A percentile compares a stretch with the other conserved stretches of the same genome.
Evolutionary conservation across 768 basidiomycete genomes (phyloP).

Genomic region (Cyathus striatus): DNA sequence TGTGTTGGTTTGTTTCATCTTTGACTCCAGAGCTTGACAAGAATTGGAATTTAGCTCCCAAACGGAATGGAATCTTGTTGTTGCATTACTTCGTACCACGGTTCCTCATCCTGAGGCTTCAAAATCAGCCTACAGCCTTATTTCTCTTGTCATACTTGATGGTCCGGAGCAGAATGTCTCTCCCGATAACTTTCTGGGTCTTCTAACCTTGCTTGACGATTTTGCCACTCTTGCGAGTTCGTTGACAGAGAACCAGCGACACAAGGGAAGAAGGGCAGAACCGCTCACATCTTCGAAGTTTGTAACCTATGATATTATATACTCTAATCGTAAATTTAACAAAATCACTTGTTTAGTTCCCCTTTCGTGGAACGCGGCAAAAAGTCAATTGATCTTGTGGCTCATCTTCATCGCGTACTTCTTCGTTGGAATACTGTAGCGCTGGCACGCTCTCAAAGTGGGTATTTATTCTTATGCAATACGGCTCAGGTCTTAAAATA

Average conservation of each 20-base stretch:
- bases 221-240: conserved; percentile 74
- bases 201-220: conserved; percentile 80
- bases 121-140: conserved; percentile 75
- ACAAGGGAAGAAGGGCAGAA: conserved; percentile 45
- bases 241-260: conserved; percentile 52
- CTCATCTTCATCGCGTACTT: conserved; percentile 63
- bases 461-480: no score
- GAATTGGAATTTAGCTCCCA: conserved; percentile 64
- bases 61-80: conserved; percentile 94
- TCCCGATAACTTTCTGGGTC: conserved; percentile 73
- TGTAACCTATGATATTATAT: conserved; percentile 7
- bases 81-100: conserved; percentile 82
- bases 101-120: conserved; percentile 85
- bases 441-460: no score
- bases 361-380: conserved; percentile 76
- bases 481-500: no score
- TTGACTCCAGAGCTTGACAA: no score
- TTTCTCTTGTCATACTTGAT: conserved; percentile 61
- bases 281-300: conserved; percentile 49
- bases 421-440: no score
- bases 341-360: conserved; percentile 50
- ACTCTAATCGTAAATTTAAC: background rate
- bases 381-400: conserved; percentile 77
- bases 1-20: conserved; percentile 17
- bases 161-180: conserved; percentile 58